These are phyloP conservation scores for Saussurea involucrata DNA, from an alignment of 129 eudicot species.

Conservation along the genomic window DNA sequence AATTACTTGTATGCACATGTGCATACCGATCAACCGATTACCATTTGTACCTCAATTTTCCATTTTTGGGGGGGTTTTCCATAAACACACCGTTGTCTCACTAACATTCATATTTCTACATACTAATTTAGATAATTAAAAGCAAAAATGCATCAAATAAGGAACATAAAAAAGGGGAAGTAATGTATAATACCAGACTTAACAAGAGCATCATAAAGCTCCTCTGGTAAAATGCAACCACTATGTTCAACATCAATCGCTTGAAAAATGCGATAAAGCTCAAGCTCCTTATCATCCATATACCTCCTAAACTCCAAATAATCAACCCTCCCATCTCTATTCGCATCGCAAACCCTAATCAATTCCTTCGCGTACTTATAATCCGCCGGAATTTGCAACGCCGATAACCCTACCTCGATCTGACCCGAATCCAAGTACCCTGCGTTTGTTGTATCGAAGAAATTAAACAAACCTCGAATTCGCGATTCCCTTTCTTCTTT, in stretches of 20 bases:
- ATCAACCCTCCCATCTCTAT: constrained; percentile 89
- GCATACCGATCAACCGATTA: too few relatives aligned
- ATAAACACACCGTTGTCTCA: too few relatives aligned
- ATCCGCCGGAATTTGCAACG: constrained; percentile 81
- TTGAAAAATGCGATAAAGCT: constrained; percentile 82
- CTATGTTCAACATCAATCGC: constrained; percentile 95
- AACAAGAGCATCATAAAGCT: constrained; percentile 87
- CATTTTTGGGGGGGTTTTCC: too few relatives aligned
- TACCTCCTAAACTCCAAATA: constrained; percentile 83
- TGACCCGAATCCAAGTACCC: constrained; percentile 71
- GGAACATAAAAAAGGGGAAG: not conserved
- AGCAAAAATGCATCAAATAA: not conserved
- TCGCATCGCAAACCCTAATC: constrained; percentile 78
- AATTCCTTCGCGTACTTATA: constrained; percentile 94
- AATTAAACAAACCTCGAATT: constrained; percentile 60
- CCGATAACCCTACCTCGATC: constrained; percentile 82
- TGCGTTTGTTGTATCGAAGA: constrained; percentile 58
- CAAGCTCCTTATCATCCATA: constrained; percentile 99
- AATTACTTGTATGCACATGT: too few relatives aligned
- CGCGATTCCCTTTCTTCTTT: constrained; percentile 85
- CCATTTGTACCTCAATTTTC: too few relatives aligned
- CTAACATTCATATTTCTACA: not conserved
- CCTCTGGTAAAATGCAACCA: constrained; percentile 96
- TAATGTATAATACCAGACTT: constrained; percentile 78
- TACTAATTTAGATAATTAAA: not conserved